Evolutionary conservation across 2,329 filamentous ascomycete species (phyloP).

Genomic region (Scedosporium boydii): DNA sequence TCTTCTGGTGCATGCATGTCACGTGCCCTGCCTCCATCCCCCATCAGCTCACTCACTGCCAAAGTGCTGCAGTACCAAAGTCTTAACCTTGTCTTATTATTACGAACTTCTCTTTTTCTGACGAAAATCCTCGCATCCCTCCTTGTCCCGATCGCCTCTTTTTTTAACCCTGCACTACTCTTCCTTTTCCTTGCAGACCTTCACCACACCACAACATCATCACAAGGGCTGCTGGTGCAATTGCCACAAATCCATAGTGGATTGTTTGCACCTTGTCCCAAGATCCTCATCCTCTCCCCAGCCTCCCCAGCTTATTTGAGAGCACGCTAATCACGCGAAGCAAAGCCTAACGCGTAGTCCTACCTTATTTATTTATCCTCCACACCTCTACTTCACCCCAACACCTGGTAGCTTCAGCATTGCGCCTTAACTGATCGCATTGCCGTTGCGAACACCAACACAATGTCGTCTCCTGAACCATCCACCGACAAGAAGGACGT

Average conservation of each 20-base stretch:
- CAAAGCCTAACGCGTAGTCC: constrained; percentile 1
- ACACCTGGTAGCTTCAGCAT: neutral
- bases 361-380: neutral
- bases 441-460: neutral
- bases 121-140: constrained; percentile 7
- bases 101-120: neutral
- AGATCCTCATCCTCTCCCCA: neutral
- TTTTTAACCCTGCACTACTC: neutral
- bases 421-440: constrained; percentile 1
- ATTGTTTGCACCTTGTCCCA: neutral
- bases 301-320: neutral
- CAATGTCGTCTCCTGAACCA: constrained; percentile 10
- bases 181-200: neutral
- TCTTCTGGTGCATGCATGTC: neutral
- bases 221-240: neutral
- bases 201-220: constrained; percentile 5
- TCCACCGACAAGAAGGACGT: constrained; percentile 10
- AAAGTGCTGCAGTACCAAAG: neutral
- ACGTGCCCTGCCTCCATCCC: neutral
- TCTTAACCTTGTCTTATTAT: constrained; percentile 1
- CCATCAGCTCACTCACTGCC: neutral
- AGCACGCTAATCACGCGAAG: neutral
- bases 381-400: neutral
- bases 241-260: constrained; percentile 2
- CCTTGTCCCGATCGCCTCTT: neutral